A percentile compares a stretch with the other conserved stretches of the same genome.
Conservation (phyloP, 1,284 basidiomycete species). For the Leccinum subrobustum region DNA sequence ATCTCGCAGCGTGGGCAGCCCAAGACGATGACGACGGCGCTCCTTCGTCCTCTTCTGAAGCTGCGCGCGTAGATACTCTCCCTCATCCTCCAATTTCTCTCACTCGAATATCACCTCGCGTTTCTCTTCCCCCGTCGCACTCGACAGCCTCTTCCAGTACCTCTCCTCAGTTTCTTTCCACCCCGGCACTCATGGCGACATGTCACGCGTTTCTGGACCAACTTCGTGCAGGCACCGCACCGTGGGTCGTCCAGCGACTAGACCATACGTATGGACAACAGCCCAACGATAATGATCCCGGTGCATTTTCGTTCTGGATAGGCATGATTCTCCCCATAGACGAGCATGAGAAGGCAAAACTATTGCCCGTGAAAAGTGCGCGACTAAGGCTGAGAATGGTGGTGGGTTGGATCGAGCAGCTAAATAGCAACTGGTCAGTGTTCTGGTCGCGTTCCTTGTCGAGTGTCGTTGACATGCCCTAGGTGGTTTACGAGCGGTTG, state of each 20-base stretch:
- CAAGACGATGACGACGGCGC: conserved; percentile 9
- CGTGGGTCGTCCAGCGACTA: conserved; percentile 88
- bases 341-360: conserved; percentile 88
- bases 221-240: conserved; percentile 79
- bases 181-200: conserved; percentile 68
- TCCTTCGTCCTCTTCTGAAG: conserved; percentile 13
- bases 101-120: conserved; percentile 11
- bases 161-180: conserved; percentile 42
- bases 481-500: conserved; percentile 54
- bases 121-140: conserved; percentile 11
- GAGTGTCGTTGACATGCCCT: conserved; percentile 17
- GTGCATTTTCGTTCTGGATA: conserved; percentile 87
- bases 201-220: conserved; percentile 83
- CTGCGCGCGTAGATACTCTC: conserved; percentile 10
- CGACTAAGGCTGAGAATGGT: conserved; percentile 80
- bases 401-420: conserved; percentile 90
- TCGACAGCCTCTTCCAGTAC: conserved; percentile 10
- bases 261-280: conserved; percentile 74
- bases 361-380: conserved; percentile 87
- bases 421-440: conserved; percentile 66
- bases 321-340: conserved; percentile 92
- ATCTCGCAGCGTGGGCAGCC: conserved; percentile 37
- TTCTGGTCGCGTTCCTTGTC: neutral
- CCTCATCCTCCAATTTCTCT: conserved; percentile 16
- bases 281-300: conserved; percentile 64